Evolutionary conservation across 169 alveolate genomes (phyloP).

Genomic region (Plasmodium sp.): DNA sequence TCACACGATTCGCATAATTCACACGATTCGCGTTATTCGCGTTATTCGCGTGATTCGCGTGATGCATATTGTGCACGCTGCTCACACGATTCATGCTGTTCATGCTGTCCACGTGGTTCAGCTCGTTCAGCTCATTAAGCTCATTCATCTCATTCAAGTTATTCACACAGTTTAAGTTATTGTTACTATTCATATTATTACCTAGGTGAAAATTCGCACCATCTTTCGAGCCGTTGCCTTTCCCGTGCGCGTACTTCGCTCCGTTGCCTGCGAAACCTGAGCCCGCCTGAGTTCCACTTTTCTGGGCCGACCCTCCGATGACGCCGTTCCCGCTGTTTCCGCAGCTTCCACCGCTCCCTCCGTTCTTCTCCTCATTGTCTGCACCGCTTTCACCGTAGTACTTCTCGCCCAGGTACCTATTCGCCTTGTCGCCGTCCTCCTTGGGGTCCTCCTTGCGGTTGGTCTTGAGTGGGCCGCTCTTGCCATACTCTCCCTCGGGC

Average conservation of each 20-base stretch:
- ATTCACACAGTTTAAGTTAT: background rate
- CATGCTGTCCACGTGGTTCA: background rate
- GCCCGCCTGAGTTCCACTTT: conserved; percentile 3
- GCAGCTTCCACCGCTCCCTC: background rate
- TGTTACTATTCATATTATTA: conserved; percentile 40
- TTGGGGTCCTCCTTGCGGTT: conserved; percentile 11
- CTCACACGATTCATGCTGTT: background rate
- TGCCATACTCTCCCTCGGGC: conserved; percentile 15
- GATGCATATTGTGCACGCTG: too few relatives aligned
- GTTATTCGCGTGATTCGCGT: too few relatives aligned
- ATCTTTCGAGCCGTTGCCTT: conserved; percentile 44
- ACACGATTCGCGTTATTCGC: too few relatives aligned
- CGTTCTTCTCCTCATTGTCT: conserved; percentile 1
- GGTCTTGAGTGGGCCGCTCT: background rate
- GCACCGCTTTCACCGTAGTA: conserved; percentile 25
- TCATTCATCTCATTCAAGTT: background rate
- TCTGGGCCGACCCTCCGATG: background rate
- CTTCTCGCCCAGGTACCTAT: conserved; percentile 16
- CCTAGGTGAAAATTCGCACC: conserved; percentile 63
- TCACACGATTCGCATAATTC: too few relatives aligned
- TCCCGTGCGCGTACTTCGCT: conserved; percentile 26
- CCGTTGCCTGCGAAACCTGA: background rate
- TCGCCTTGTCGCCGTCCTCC: conserved; percentile 16
- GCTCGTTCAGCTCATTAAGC: background rate
- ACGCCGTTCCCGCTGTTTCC: background rate